phyloP scores from a whole-genome alignment of 2,329 filamentous ascomycete species.

The Pseudodiploospora longispora region DNA sequence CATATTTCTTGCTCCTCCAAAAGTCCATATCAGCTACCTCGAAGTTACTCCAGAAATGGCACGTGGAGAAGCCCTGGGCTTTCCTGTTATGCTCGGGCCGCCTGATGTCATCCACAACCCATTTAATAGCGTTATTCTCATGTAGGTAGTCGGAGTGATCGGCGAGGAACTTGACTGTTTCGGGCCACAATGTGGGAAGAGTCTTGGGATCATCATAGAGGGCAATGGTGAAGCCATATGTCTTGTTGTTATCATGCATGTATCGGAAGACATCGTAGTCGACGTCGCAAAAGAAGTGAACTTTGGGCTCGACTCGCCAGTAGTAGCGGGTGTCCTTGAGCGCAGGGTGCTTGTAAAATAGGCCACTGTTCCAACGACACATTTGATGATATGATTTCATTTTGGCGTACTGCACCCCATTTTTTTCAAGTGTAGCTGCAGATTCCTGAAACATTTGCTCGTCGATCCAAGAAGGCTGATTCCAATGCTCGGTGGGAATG shows the following conservation, averaged over 20 bases:
- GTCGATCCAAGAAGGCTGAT: constrained; percentile 86
- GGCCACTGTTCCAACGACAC: constrained; percentile 97
- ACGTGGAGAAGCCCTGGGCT: constrained; percentile 92
- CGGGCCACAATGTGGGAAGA: constrained; percentile 87
- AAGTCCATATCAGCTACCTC: constrained; percentile 92
- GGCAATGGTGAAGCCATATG: constrained; percentile 97
- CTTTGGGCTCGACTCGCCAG: constrained; percentile 97
- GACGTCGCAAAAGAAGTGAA: constrained; percentile 97
- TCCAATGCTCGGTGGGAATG: constrained; percentile 95
- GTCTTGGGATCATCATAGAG: constrained; percentile 87
- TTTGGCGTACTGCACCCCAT: constrained; percentile 82
- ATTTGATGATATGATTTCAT: constrained; percentile 95
- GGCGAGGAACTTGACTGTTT: constrained; percentile 82
- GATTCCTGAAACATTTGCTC: constrained; percentile 78
- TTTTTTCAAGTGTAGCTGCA: constrained; percentile 70
- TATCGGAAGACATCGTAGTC: constrained; percentile 98
- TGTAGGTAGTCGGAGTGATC: constrained; percentile 76
- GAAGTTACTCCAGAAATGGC: constrained; percentile 99
- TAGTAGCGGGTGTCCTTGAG: constrained; percentile 80
- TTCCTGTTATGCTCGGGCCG: constrained; percentile 72
- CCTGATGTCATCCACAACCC: constrained; percentile 71
- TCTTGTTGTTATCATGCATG: constrained; percentile 98
- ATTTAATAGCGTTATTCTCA: constrained; percentile 76
- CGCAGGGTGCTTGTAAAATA: constrained; percentile 95
- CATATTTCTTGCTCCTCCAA: constrained; percentile 83